Evolutionary conservation across 2,329 filamentous ascomycete species (phyloP).

Genomic region (Diaporthe citri): DNA sequence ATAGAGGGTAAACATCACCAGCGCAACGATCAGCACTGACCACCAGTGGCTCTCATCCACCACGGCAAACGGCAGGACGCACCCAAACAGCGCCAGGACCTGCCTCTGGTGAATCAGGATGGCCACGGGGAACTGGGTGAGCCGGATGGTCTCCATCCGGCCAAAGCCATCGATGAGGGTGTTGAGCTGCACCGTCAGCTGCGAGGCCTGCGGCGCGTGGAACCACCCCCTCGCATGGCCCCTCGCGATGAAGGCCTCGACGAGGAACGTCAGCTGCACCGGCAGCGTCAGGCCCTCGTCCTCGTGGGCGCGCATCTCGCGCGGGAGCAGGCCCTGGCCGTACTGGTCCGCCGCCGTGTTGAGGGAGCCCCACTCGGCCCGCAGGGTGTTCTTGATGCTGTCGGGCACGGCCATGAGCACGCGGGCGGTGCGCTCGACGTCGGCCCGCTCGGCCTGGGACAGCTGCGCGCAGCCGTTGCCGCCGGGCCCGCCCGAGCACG

Average conservation of each 20-base stretch:
- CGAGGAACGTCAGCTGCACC: conserved; percentile 21
- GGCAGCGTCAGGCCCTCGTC: conserved; percentile 28
- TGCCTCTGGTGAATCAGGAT: conserved; percentile 31
- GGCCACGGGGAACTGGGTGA: conserved; percentile 31
- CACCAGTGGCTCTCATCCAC: conserved; percentile 35
- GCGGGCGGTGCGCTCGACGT: conserved; percentile 31
- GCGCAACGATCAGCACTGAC: conserved; percentile 18
- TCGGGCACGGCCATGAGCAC: conserved; percentile 27
- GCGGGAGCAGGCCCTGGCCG: conserved; percentile 24
- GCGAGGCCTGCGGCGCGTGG: conserved; percentile 33
- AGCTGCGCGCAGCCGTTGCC: not conserved
- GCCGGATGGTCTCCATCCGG: conserved; percentile 29
- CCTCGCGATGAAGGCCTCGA: conserved; percentile 30
- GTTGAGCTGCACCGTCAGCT: conserved; percentile 34
- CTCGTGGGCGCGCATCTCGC: conserved; percentile 11
- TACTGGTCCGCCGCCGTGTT: conserved; percentile 4
- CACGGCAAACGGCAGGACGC: conserved; percentile 31
- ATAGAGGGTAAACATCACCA: conserved; percentile 30
- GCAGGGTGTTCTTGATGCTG: conserved; percentile 32
- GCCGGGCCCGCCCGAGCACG: conserved; percentile 18
- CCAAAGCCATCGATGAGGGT: conserved; percentile 24
- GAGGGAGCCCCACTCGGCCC: conserved; percentile 30
- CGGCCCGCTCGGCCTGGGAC: not conserved
- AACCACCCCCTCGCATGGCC: conserved; percentile 29
- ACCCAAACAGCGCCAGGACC: conserved; percentile 30